phyloP scores from a whole-genome alignment of 306 rosid genomes.

The Casuarina cunninghamiana region DNA sequence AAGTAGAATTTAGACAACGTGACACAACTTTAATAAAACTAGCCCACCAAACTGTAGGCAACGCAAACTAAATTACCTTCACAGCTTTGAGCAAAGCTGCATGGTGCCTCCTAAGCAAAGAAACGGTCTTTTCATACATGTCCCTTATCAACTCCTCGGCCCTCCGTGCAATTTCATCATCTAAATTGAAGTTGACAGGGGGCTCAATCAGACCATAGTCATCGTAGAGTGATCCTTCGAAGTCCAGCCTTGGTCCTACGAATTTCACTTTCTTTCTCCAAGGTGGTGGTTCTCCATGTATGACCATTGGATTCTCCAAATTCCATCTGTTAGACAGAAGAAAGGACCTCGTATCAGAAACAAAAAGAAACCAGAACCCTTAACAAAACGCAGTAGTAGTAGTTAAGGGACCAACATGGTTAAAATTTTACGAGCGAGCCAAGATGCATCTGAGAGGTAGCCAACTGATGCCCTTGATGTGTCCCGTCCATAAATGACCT shows the following conservation, averaged over 20 bases:
- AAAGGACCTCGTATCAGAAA: slow-evolving; percentile 22
- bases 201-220: slow-evolving; percentile 70
- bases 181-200: slow-evolving; percentile 83
- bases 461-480: slow-evolving; percentile 85
- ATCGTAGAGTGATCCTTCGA: slow-evolving; percentile 89
- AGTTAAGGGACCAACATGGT: slow-evolving; percentile 62
- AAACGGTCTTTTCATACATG: slow-evolving; percentile 63
- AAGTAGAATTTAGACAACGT: too few relatives aligned
- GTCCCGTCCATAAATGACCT: slow-evolving; percentile 91
- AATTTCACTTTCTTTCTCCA: slow-evolving; percentile 77
- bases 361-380: slow-evolving; percentile 18
- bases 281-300: slow-evolving; percentile 96
- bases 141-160: slow-evolving; percentile 65
- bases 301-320: slow-evolving; percentile 88
- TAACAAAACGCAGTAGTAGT: neutral
- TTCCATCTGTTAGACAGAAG: slow-evolving; percentile 66
- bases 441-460: slow-evolving; percentile 95
- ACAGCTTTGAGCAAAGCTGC: slow-evolving; percentile 82
- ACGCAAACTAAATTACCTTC: slow-evolving; percentile 54
- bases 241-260: slow-evolving; percentile 92
- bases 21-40: too few relatives aligned
- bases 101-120: slow-evolving; percentile 76
- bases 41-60: neutral
- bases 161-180: slow-evolving; percentile 73
- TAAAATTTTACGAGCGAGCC: slow-evolving; percentile 98